These are phyloP conservation scores for Solanum sitiens DNA, from an alignment of 257 asterid species.

Conservation along the genomic window DNA sequence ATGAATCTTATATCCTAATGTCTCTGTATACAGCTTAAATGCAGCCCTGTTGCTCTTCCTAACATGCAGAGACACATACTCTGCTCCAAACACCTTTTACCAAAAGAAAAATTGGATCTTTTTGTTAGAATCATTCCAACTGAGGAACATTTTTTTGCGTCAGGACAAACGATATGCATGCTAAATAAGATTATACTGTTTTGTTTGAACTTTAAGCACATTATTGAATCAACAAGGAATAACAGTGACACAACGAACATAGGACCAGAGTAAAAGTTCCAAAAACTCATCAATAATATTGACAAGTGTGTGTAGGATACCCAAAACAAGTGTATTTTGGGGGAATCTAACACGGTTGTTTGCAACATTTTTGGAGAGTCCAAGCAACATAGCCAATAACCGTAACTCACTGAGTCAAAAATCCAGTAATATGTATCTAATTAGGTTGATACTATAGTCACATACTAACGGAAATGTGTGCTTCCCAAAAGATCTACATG, in stretches of 20 bases:
- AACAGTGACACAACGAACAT: not conserved
- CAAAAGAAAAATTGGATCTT: not conserved
- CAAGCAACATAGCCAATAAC: not conserved
- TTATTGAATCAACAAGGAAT: not conserved
- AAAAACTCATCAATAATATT: not conserved
- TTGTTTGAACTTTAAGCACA: not conserved
- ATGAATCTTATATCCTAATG: slow-evolving; percentile 81
- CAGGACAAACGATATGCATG: not conserved
- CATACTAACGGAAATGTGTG: not conserved
- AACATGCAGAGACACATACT: slow-evolving; percentile 91
- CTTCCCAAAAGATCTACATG: not conserved
- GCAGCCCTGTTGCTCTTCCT: slow-evolving; percentile 94
- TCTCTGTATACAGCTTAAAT: slow-evolving; percentile 76
- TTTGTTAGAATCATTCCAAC: not conserved
- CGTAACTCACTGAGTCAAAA: not conserved
- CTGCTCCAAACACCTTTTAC: slow-evolving; percentile 75
- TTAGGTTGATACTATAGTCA: not conserved
- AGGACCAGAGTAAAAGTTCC: not conserved
- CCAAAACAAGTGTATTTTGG: not conserved
- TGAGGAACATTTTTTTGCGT: not conserved
- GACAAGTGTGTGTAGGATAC: not conserved
- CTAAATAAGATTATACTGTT: not conserved
- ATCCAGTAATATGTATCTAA: not conserved
- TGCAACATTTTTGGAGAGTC: not conserved
- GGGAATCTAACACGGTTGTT: not conserved